A percentile compares a stretch with the other conserved stretches of the same genome.
Evolutionary conservation across 495 filamentous ascomycete species (phyloP).

Genomic region (Aspergillus saccharolyticus): DNA sequence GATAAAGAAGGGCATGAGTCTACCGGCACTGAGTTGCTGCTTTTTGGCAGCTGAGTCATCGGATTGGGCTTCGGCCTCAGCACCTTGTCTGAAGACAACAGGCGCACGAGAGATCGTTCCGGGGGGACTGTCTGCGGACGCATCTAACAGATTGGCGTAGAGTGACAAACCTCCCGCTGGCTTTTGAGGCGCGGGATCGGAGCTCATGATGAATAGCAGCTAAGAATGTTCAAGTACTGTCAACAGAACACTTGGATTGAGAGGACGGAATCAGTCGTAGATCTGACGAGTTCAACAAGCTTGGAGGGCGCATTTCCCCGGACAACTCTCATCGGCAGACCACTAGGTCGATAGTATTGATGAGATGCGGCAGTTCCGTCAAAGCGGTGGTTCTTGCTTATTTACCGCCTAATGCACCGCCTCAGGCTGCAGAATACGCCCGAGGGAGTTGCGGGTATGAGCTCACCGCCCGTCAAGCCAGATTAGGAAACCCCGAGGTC

Average conservation of each 20-base stretch:
- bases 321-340: neutral
- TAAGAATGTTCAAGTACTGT: neutral
- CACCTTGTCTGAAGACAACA: constrained; percentile 63
- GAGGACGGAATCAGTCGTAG: neutral
- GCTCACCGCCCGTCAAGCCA: neutral
- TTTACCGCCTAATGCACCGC: neutral
- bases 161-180: constrained; percentile 47
- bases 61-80: constrained; percentile 43
- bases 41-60: constrained; percentile 63
- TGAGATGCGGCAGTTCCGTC: neutral
- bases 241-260: too few species aligned
- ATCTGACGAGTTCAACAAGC: neutral
- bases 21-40: constrained; percentile 70
- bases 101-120: constrained; percentile 72
- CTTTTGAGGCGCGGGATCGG: constrained; percentile 31
- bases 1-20: constrained; percentile 31
- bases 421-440: neutral
- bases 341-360: neutral
- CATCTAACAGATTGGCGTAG: constrained; percentile 60
- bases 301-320: neutral
- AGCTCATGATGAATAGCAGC: constrained; percentile 24
- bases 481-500: constrained; percentile 1
- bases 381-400: neutral
- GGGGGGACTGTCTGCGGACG: constrained; percentile 44
- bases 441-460: too few species aligned